These are phyloP conservation scores for Diaporthe ilicicola DNA, from an alignment of 2,329 filamentous ascomycete genomes.

Conservation along the genomic window DNA sequence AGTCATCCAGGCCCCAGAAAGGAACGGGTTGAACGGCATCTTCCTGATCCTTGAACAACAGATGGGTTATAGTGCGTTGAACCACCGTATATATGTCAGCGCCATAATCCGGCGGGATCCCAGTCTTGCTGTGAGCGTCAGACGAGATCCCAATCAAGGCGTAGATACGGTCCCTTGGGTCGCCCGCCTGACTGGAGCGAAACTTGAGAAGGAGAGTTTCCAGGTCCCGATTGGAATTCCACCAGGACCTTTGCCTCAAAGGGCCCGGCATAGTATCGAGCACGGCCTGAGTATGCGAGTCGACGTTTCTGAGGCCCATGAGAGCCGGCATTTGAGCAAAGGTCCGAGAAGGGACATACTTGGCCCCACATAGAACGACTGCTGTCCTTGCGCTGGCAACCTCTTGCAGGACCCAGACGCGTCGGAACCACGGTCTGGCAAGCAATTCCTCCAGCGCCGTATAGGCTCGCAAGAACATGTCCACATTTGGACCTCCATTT, in stretches of 20 bases:
- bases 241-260: background rate
- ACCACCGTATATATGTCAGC: background rate
- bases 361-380: background rate
- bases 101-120: background rate
- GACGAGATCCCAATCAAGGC: background rate
- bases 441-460: background rate
- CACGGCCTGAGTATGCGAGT: background rate
- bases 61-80: slow-evolving; percentile 4
- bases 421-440: slow-evolving; percentile 30
- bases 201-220: background rate
- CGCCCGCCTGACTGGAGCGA: background rate
- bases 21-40: background rate
- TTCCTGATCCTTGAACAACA: background rate
- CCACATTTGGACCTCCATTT: background rate
- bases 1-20: background rate
- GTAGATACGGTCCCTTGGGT: slow-evolving; percentile 7
- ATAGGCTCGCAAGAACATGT: background rate
- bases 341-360: background rate
- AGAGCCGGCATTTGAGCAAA: slow-evolving; percentile 7
- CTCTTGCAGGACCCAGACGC: slow-evolving; percentile 24
- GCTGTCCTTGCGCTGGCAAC: slow-evolving; percentile 11
- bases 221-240: background rate
- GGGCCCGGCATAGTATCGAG: slow-evolving; percentile 9
- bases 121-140: background rate
- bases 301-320: background rate